A percentile compares a stretch with the other conserved stretches of the same genome.
Evolutionary conservation across 1,284 basidiomycete species (phyloP).

Genomic region (Naganishia sp.): DNA sequence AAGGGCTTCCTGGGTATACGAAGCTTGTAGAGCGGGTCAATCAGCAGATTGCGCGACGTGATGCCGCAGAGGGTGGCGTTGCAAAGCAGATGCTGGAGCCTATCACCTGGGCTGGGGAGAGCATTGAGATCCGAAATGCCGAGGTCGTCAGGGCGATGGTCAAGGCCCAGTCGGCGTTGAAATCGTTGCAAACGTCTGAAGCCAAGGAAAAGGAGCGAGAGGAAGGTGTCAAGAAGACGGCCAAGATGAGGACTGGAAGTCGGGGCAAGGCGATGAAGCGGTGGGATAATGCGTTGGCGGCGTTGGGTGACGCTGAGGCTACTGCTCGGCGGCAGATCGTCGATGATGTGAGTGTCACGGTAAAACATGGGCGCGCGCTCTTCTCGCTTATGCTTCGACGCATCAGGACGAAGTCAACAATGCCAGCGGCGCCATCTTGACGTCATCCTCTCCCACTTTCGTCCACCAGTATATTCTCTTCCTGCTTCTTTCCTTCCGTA

Average conservation of each 20-base stretch:
- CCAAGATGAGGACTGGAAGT: conserved; percentile 54
- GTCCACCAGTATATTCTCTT: conserved; percentile 83
- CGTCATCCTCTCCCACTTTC: conserved; percentile 62
- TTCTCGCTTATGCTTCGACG: neutral
- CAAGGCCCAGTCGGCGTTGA: conserved; percentile 62
- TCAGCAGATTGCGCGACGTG: neutral
- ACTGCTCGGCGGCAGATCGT: conserved; percentile 63
- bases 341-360: conserved; percentile 4
- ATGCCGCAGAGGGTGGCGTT: conserved; percentile 49
- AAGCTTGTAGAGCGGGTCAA: conserved; percentile 44
- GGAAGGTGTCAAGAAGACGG: conserved; percentile 48
- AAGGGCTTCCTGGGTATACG: conserved; percentile 44
- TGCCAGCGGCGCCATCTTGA: conserved; percentile 36
- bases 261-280: conserved; percentile 55
- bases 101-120: conserved; percentile 77
- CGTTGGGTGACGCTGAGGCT: conserved; percentile 83
- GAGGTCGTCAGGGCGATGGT: conserved; percentile 86
- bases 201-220: conserved; percentile 61
- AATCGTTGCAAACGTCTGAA: conserved; percentile 11
- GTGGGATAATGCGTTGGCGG: conserved; percentile 77
- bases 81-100: conserved; percentile 62
- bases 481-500: conserved; percentile 78
- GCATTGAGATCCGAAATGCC: conserved; percentile 82
- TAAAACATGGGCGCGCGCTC: neutral
- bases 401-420: neutral